Conservation (phyloP, 2,329 filamentous ascomycete genomes). For the Juglanconis sp. region DNA sequence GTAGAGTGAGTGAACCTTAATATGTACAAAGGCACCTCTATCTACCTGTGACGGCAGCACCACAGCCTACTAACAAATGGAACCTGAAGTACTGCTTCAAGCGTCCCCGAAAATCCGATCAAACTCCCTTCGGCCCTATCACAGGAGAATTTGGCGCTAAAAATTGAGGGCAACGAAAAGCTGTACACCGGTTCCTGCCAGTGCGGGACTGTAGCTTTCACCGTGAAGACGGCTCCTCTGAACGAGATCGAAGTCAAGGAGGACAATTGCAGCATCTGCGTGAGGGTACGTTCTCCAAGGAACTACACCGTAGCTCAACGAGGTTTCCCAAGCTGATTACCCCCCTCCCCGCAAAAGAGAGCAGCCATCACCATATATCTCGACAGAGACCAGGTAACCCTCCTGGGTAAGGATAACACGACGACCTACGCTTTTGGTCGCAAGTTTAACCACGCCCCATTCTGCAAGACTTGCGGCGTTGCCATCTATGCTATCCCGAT, state of each 20-base stretch:
- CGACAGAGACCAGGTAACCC: constrained; percentile 24
- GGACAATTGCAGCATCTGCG: constrained; percentile 34
- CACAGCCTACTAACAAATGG: too few species aligned
- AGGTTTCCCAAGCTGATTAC: too few species aligned
- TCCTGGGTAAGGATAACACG: constrained; percentile 25
- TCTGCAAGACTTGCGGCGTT: constrained; percentile 30
- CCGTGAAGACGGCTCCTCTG: constrained; percentile 20
- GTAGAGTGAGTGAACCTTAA: constrained; percentile 4
- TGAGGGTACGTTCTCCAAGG: constrained; percentile 20
- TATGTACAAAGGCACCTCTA: too few species aligned
- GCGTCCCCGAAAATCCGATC: not conserved
- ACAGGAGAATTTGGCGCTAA: not conserved
- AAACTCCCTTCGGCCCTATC: not conserved
- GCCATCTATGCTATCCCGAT: constrained; percentile 26
- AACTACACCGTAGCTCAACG: not conserved
- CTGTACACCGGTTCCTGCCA: constrained; percentile 25
- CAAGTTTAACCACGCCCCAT: constrained; percentile 22
- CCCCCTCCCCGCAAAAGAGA: constrained; percentile 15
- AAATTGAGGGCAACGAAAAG: constrained; percentile 1
- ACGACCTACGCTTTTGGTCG: constrained; percentile 25
- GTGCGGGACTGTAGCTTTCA: constrained; percentile 24
- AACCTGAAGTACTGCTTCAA: not conserved
- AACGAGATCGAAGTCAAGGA: constrained; percentile 39
- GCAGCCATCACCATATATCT: constrained; percentile 29
- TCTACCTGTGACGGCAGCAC: too few species aligned